Conservation (phyloP, 2,329 filamentous ascomycete species). For the Moelleriella libera region DNA sequence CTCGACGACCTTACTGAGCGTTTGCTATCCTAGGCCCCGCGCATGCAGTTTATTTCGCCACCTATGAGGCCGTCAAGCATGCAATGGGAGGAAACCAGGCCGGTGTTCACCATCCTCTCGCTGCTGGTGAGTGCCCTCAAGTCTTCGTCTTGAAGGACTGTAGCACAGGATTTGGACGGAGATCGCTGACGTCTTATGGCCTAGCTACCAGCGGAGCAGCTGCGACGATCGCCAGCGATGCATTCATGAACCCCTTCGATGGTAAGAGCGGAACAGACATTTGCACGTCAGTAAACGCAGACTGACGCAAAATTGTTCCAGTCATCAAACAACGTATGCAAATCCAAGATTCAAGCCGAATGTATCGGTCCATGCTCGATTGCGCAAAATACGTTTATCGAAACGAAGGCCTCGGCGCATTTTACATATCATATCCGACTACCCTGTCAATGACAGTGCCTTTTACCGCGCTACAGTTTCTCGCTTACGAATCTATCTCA, state of each 20-base stretch:
- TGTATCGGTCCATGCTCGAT: conserved; percentile 73
- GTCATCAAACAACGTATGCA: conserved; percentile 99
- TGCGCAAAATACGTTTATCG: conserved; percentile 82
- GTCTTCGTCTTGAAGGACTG: not conserved
- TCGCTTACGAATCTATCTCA: conserved; percentile 93
- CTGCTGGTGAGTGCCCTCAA: conserved; percentile 53
- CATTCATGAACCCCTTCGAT: conserved; percentile 98
- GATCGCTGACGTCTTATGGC: not conserved
- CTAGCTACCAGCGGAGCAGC: conserved; percentile 83
- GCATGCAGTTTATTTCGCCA: conserved; percentile 96
- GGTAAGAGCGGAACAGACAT: conserved; percentile 35
- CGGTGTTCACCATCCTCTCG: conserved; percentile 80
- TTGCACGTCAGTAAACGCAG: not conserved
- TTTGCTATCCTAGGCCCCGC: conserved; percentile 56
- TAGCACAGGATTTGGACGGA: no score
- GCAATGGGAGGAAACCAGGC: conserved; percentile 82
- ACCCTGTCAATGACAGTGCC: conserved; percentile 97
- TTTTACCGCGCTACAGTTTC: conserved; percentile 93
- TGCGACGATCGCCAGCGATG: conserved; percentile 93
- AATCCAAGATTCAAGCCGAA: conserved; percentile 77
- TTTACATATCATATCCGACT: conserved; percentile 97
- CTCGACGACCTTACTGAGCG: not conserved
- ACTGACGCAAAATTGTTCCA: conserved; percentile 19
- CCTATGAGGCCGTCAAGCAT: conserved; percentile 95
- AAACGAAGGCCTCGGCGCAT: conserved; percentile 76